phyloP scores from a whole-genome alignment of 805 yeast species.

The Wickerhamiella azyma region DNA sequence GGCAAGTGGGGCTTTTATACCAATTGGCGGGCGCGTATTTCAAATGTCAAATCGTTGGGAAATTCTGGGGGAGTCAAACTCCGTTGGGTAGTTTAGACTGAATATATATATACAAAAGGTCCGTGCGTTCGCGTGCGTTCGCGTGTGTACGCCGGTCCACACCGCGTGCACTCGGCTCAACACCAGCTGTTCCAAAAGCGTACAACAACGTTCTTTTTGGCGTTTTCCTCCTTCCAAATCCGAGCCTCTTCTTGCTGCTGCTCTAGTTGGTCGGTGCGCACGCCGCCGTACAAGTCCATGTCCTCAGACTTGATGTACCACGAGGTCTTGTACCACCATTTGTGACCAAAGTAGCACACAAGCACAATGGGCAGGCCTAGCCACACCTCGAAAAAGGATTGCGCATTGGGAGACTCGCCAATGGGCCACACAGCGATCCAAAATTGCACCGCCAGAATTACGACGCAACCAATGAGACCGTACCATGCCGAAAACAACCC shows the following conservation, averaged over 20 bases:
- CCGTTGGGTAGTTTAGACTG: too few relatives aligned
- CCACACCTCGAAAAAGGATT: conserved; percentile 39
- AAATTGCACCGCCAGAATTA: conserved; percentile 49
- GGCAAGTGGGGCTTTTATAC: background rate
- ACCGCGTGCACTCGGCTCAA: too few relatives aligned
- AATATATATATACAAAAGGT: too few relatives aligned
- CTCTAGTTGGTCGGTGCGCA: conserved; percentile 44
- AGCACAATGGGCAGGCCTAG: conserved; percentile 34
- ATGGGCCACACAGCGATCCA: conserved; percentile 50
- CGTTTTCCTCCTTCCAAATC: conserved; percentile 35
- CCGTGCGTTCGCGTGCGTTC: too few relatives aligned
- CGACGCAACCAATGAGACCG: conserved; percentile 37
- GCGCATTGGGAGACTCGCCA: conserved; percentile 24
- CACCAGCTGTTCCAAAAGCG: conserved; percentile 46
- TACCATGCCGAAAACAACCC: conserved; percentile 47
- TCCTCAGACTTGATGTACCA: conserved; percentile 34
- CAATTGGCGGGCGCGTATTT: too few relatives aligned
- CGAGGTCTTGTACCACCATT: conserved; percentile 29
- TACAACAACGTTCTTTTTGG: conserved; percentile 33
- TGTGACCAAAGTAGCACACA: conserved; percentile 38
- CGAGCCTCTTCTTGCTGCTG: conserved; percentile 38
- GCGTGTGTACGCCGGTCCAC: too few relatives aligned
- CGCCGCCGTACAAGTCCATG: conserved; percentile 49
- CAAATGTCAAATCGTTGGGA: too few relatives aligned
- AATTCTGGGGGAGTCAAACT: too few relatives aligned